Percentiles rank a stretch among this genome's conserved stretches.
phyloP scores from a whole-genome alignment of 2,329 filamentous ascomycete species.

The Colletotrichum noveboracense region DNA sequence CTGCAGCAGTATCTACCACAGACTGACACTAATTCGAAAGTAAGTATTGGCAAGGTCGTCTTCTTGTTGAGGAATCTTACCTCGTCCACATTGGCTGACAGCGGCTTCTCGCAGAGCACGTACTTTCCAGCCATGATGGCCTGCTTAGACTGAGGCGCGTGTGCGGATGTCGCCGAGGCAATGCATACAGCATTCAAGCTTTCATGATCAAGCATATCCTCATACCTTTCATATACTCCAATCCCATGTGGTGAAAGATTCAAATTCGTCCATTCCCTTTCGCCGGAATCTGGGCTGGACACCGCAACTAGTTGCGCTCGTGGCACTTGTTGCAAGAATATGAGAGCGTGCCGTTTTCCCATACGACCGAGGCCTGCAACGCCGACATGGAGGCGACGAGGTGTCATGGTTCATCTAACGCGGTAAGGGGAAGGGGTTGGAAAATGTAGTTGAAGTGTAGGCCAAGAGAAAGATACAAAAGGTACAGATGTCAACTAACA shows the following conservation, averaged over 20 bases:
- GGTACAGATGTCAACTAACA: too few relatives aligned
- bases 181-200: not conserved
- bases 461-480: too few relatives aligned
- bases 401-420: too few relatives aligned
- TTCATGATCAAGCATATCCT: not conserved
- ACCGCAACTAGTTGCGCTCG: not conserved
- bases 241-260: not conserved
- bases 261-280: not conserved
- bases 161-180: not conserved
- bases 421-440: too few relatives aligned
- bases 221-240: rapidly evolving
- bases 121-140: not conserved
- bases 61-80: not conserved
- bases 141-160: not conserved
- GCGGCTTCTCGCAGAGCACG: not conserved
- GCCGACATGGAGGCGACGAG: too few relatives aligned
- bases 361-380: not conserved
- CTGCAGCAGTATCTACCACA: not conserved
- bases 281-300: not conserved
- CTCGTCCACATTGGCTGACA: not conserved
- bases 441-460: too few relatives aligned
- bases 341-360: not conserved
- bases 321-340: not conserved
- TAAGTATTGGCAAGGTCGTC: not conserved
- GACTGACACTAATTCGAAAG: not conserved